These are phyloP conservation scores for Schoenoplectus tabernaemontani DNA, from an alignment of 202 grass and related monocot genomes.

Conservation along the genomic window DNA sequence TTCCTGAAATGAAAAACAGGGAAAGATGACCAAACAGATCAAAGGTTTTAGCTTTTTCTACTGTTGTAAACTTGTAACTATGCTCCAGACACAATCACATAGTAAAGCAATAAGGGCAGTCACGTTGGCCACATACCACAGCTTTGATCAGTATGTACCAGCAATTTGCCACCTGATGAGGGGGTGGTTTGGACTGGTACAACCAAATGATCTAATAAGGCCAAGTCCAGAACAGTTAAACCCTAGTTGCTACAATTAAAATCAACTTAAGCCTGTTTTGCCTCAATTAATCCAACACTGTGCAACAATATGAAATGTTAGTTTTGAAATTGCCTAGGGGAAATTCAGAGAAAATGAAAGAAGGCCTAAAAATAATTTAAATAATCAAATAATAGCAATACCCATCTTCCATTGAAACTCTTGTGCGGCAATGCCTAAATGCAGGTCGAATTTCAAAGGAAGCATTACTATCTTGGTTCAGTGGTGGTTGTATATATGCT, in stretches of 20 bases:
- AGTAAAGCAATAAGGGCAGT: not conserved
- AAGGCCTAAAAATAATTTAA: conserved; percentile 21
- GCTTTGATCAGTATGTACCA: conserved; percentile 26
- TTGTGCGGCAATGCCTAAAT: conserved; percentile 60
- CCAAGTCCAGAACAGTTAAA: conserved; percentile 1
- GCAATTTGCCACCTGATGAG: not conserved
- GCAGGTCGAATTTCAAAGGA: conserved; percentile 77
- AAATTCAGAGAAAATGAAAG: conserved; percentile 18
- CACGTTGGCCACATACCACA: conserved; percentile 36
- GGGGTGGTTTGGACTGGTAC: conserved; percentile 1
- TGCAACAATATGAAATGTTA: conserved; percentile 7
- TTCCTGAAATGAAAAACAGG: conserved; percentile 35
- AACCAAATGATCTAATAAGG: conserved; percentile 19
- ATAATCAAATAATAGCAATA: conserved; percentile 19
- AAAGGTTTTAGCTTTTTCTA: not conserved
- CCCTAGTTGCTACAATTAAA: not conserved
- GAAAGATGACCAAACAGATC: not conserved
- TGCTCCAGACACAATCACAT: not conserved
- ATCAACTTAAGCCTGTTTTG: conserved; percentile 18
- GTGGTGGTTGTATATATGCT: conserved; percentile 65
- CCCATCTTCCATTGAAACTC: conserved; percentile 62
- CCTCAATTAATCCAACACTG: not conserved
- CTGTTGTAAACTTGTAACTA: not conserved
- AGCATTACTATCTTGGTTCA: conserved; percentile 41
- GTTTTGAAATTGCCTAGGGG: not conserved